Base-by-base conservation (phyloP, 257 asterid genomes). In the Solanum ossicruentum region DNA sequence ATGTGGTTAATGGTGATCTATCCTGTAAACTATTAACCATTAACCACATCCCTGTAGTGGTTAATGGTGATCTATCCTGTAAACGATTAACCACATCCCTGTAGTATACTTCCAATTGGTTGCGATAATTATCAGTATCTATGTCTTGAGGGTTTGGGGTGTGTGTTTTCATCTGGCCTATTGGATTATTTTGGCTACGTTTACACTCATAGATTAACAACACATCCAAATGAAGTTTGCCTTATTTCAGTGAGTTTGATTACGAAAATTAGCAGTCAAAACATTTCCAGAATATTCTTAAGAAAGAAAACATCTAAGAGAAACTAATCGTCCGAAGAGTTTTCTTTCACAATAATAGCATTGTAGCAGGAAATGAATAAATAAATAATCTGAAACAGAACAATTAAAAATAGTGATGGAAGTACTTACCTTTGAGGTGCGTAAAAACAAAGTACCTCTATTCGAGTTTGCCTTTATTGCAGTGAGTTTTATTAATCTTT, bases 371-470 rank as follows among this genome's bases (percentile, higher is more conserved):
- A 32, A 32, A 32, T 32, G 36, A 58, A 58, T 18, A 36, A 49
- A 69, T 36, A 52, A 23, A 75, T 47, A 58, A 73, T 21, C 23
- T 73, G 21, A 21, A 13, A 21, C 60, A 77, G 12, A 49, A 23
- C 26, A 8, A 43, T 15, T 43, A 66, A 8, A 55, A 23, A 16
- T 63, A 32, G 36, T 32, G 36, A 32, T 32, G 36, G 3, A 32
- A 32, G 36, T 32, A 32, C 36, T 12, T 12, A 0, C 8, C 4
- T 21, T 18, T 0, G 41, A 23, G 12, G 41, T 17, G 26, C 13
- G 13, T 8, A 9, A 83, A 28, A 32, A 9, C 8, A 17, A 41
- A 47, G 3, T 81, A 95, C 98, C 98, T 95, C 98, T 97, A 96
- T 94, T 85, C 93, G 90, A 49, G 93, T 32, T 32, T 32, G 36